phyloP scores from a whole-genome alignment of 768 basidiomycete genomes.

The Lactarius quietus region DNA sequence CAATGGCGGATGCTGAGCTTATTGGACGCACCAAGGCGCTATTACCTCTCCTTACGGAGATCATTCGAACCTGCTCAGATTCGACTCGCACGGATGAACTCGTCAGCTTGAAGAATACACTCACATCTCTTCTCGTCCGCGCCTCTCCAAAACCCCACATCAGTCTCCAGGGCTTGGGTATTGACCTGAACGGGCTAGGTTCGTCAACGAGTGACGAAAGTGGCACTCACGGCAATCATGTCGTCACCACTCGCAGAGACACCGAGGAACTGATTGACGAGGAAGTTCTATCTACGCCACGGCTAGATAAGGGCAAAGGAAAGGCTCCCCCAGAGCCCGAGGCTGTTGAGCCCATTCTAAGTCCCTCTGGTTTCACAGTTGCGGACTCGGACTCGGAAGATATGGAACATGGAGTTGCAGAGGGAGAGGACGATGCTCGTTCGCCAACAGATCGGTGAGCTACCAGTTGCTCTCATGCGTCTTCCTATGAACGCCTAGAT shows the following conservation, averaged over 20 bases:
- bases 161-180: conserved; percentile 20
- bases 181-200: conserved; percentile 18
- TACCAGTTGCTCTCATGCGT: background rate
- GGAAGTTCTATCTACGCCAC: conserved; percentile 51
- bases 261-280: conserved; percentile 29
- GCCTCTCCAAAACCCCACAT: conserved; percentile 19
- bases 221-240: background rate
- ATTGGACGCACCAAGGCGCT: conserved; percentile 50
- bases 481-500: background rate
- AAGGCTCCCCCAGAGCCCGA: conserved; percentile 66
- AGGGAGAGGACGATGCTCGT: conserved; percentile 28
- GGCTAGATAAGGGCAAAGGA: conserved; percentile 75
- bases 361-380: conserved; percentile 41
- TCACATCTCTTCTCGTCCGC: conserved; percentile 54
- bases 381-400: conserved; percentile 47
- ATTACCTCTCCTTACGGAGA: conserved; percentile 46
- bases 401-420: conserved; percentile 41
- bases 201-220: background rate
- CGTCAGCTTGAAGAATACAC: conserved; percentile 65
- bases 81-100: conserved; percentile 62
- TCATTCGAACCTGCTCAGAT: conserved; percentile 57
- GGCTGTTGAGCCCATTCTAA: conserved; percentile 65
- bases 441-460: conserved; percentile 26
- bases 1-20: conserved; percentile 38
- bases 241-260: conserved; percentile 9